These are phyloP conservation scores for Aspergillaceae sp. DNA, from an alignment of 2,329 filamentous ascomycete genomes.

Conservation along the genomic window DNA sequence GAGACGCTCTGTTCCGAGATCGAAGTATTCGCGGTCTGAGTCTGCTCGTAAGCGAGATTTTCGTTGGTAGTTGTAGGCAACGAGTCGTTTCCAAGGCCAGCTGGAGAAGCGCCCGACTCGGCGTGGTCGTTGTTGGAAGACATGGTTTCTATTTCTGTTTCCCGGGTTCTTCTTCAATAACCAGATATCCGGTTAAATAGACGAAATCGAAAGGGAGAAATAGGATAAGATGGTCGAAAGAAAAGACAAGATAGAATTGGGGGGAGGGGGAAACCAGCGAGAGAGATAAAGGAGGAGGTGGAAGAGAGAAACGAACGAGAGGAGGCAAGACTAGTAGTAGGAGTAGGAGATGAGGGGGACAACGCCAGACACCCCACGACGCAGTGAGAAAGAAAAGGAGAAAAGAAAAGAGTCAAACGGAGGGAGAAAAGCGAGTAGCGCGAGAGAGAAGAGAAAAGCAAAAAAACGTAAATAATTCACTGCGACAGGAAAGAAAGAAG, in stretches of 20 bases:
- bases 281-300: background rate
- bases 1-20: constrained; percentile 6
- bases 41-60: constrained; percentile 10
- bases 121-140: constrained; percentile 10
- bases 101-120: constrained; percentile 10
- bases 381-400: background rate
- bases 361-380: background rate
- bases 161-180: too few relatives aligned
- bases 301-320: background rate
- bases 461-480: background rate
- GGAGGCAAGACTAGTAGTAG: background rate
- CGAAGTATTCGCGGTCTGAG: constrained; percentile 6
- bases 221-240: too few relatives aligned
- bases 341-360: background rate
- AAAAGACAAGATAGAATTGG: too few relatives aligned
- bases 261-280: background rate
- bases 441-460: background rate
- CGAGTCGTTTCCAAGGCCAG: constrained; percentile 9
- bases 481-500: background rate
- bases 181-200: background rate
- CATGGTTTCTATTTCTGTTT: constrained; percentile 4
- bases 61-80: constrained; percentile 11
- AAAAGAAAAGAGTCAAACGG: background rate
- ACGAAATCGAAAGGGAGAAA: background rate
- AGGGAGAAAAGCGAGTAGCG: background rate